Evolutionary conservation across 176 grass and related monocot species (phyloP).

Genomic region (Guadua angustifolia): DNA sequence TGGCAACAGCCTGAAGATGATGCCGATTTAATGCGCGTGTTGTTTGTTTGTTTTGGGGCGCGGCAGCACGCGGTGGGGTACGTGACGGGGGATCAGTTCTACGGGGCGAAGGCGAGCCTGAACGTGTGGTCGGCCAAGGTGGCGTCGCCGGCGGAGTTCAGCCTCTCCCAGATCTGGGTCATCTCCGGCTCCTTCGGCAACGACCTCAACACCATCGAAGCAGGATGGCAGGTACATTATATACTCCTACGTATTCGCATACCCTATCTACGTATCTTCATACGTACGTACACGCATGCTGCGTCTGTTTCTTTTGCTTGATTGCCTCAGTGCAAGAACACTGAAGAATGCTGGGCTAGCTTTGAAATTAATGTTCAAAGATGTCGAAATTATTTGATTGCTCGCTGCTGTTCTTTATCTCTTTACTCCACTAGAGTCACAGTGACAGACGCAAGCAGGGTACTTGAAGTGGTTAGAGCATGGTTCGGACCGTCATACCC

Average conservation of each 20-base stretch:
- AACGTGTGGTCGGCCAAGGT: slow-evolving; percentile 87
- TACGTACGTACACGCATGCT: neutral
- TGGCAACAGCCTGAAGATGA: neutral
- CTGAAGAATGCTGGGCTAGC: neutral
- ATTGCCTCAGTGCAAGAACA: neutral
- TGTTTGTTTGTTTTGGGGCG: neutral
- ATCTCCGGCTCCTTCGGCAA: slow-evolving; percentile 97
- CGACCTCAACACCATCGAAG: slow-evolving; percentile 99
- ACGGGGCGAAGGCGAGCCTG: slow-evolving; percentile 91
- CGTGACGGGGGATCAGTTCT: slow-evolving; percentile 82
- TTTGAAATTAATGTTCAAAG: neutral
- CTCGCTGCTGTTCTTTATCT: neutral
- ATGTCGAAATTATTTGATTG: neutral
- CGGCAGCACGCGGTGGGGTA: slow-evolving; percentile 93
- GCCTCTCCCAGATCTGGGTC: slow-evolving; percentile 97
- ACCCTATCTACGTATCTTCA: neutral
- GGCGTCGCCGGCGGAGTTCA: slow-evolving; percentile 75
- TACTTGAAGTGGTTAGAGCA: no score
- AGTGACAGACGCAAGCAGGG: no score
- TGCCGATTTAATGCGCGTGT: neutral
- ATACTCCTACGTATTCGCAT: neutral
- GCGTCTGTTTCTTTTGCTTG: neutral
- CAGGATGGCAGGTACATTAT: slow-evolving; percentile 82
- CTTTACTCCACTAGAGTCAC: neutral
- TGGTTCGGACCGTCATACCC: no score